Base-by-base conservation (phyloP, 768 basidiomycete genomes). In the Calocybe indica region DNA sequence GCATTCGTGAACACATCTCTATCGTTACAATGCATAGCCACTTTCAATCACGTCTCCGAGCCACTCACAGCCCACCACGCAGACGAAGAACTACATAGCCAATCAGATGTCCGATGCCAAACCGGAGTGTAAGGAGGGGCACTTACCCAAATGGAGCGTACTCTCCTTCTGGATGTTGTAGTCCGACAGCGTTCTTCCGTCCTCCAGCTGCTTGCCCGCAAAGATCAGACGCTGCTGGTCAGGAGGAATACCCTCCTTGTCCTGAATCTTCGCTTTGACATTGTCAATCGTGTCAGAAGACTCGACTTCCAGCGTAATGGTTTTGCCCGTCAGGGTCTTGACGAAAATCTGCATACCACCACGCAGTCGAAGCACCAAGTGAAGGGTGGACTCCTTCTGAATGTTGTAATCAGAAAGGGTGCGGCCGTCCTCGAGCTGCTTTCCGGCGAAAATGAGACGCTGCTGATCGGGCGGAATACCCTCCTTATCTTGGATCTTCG, bases 371-470 rank as follows among this genome's bases (percentile, higher is more conserved):
- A 83, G 71, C 37, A 86, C 87, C n/a, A 88, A 64, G 50, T 86
- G 85, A 33, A 85, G 79, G 0, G 85, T 87, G 0, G 80, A 82
- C 64, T 87, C 86, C 69, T 88, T 84, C 76, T 88, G 86, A 33
- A 87, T 88, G 62, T 88, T 86, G 60, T 87, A 87, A 46, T 88
- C 83, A 0, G 83, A 81, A 72, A 93, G 76, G 0, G 92, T 96
- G 41, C 93, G 86, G 3, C 93, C 93, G 48, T 96, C 93, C 63
- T 95, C 93, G 9, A 94, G 70, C 60, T 95, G 92, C 73, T 95
- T 95, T 38, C 92, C 93, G 40, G 92, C 92, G 54, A 94, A 95
- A 62, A 88, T 92, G 40, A 93, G 70, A 40, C 92, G 86, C 58
- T 94, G 92, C 59, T 93, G 90, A 55, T 92, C 86, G 2, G 87